phyloP scores from a whole-genome alignment of 2,329 filamentous ascomycete genomes.

The Sporothrix brasiliensis region DNA sequence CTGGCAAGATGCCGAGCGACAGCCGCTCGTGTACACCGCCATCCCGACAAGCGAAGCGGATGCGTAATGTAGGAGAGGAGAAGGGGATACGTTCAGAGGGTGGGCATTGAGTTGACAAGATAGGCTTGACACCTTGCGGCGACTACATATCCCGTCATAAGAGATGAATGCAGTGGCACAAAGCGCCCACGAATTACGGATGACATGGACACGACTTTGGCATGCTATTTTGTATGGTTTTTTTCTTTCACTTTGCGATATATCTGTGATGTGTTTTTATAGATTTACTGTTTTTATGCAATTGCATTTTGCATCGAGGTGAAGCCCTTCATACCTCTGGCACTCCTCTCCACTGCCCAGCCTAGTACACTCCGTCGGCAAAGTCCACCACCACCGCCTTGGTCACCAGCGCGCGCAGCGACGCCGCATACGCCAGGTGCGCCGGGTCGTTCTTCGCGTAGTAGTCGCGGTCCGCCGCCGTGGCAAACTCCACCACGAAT shows the following conservation, averaged over 20 bases:
- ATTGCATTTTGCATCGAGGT: too few relatives aligned
- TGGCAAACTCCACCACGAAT: slow-evolving; percentile 70
- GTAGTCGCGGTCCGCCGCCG: slow-evolving; percentile 65
- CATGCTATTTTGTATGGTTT: not conserved
- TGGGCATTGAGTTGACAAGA: too few relatives aligned
- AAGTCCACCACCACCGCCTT: slow-evolving; percentile 28
- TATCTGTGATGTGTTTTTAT: not conserved
- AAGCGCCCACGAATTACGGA: not conserved
- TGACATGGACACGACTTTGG: not conserved
- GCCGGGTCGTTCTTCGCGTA: slow-evolving; percentile 67
- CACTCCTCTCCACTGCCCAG: too few relatives aligned
- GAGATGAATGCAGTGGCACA: not conserved
- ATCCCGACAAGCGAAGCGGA: not conserved
- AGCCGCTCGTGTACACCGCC: slow-evolving; percentile 3
- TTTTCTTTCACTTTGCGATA: not conserved
- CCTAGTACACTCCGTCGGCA: slow-evolving; percentile 6
- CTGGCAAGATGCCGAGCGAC: slow-evolving; percentile 10
- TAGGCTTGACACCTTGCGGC: too few relatives aligned
- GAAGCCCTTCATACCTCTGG: too few relatives aligned
- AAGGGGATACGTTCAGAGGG: not conserved
- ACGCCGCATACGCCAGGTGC: slow-evolving; percentile 59
- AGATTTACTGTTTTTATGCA: too few relatives aligned
- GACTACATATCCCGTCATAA: not conserved
- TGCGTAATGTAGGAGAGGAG: not conserved
- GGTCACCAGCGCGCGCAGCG: slow-evolving; percentile 3